Evolutionary conservation across 1,139 yeast genomes (phyloP).

Genomic region (Chernovozyma sophiae-reginae): DNA sequence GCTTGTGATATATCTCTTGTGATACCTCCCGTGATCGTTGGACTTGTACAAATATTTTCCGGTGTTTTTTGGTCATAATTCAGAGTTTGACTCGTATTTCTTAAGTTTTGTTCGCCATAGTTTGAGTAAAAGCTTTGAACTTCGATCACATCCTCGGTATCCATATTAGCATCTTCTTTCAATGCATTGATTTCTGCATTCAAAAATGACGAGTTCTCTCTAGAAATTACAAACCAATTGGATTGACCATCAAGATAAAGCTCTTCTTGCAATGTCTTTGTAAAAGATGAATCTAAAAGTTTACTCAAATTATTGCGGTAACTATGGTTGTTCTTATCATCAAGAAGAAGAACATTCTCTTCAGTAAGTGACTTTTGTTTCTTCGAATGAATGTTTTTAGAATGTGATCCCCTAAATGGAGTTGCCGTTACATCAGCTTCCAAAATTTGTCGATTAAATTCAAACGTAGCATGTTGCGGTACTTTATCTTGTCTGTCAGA

Average conservation of each 20-base stretch:
- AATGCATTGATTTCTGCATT: conserved; percentile 19
- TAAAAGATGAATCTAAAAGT: conserved; percentile 1
- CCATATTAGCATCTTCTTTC: conserved; percentile 15
- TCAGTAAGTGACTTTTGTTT: conserved; percentile 7
- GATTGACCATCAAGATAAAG: conserved; percentile 29
- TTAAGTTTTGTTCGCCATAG: not conserved
- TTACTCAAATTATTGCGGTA: conserved; percentile 5
- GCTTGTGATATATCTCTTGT: conserved; percentile 17
- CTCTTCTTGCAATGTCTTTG: conserved; percentile 17
- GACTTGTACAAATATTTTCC: not conserved
- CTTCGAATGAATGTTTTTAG: conserved; percentile 1
- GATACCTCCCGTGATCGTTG: not conserved
- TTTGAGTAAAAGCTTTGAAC: conserved; percentile 3
- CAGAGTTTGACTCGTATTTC: no score
- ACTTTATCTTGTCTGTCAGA: no score
- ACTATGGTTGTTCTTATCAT: conserved; percentile 7
- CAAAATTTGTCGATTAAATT: not conserved
- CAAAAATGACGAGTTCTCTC: conserved; percentile 22
- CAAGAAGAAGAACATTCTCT: conserved; percentile 12
- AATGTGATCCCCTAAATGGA: conserved; percentile 2
- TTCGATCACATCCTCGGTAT: conserved; percentile 13
- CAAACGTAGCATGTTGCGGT: not conserved
- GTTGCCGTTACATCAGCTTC: conserved; percentile 2
- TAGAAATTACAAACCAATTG: conserved; percentile 31
- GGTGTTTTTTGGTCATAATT: not conserved